Base-by-base conservation (phyloP, 208 protist genomes). In the Leishmania lainsoni region DNA sequence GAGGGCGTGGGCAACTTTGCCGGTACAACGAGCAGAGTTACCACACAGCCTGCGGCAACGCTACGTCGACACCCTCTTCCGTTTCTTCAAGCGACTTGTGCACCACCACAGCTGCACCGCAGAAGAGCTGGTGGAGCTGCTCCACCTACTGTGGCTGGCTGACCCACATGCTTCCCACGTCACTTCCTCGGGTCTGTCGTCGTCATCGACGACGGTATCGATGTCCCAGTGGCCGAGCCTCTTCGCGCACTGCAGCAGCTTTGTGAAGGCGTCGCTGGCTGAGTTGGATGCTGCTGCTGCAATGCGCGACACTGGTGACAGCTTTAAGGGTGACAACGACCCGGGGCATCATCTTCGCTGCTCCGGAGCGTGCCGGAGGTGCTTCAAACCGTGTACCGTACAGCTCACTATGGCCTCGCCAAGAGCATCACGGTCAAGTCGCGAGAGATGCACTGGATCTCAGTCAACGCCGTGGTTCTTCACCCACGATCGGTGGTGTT, bases 71-170 rank as follows among this genome's bases (percentile, higher is more conserved):
- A 69, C 74, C 14, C 78, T 86, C 16, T 82, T 72, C n/a, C 78
- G 73, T 20, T 35, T 58, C 10, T 81, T 86, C 48, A n/a, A 35
- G 4, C 71, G 78, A 22, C 56, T 82, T 12, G 35, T 86, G 51
- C 52, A 71, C 5, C 29, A 79, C n/a, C n/a, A 51, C 20, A 61
- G 12, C 61, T 81, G 77, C 20, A 76, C 39, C 5, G 26, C 74
- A 14, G 73, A 82, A 20, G 82, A 79, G 9, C 45, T 82, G 0
- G 39, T 82, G 39, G 82, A 86, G 78, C 5, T 78, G 78, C 78
- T 86, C 39, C 82, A 86, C 78, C 26, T 86, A 10, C 54, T 79
- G 16, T 86, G 82, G 82, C 54, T 86, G 63, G 82, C 82, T 8
- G 82, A 86, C 45, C 78, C 82, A 5, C 35, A 39, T 8, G 22